These are phyloP conservation scores for Nemania diffusa DNA, from an alignment of 2,329 filamentous ascomycete species.

Conservation along the genomic window DNA sequence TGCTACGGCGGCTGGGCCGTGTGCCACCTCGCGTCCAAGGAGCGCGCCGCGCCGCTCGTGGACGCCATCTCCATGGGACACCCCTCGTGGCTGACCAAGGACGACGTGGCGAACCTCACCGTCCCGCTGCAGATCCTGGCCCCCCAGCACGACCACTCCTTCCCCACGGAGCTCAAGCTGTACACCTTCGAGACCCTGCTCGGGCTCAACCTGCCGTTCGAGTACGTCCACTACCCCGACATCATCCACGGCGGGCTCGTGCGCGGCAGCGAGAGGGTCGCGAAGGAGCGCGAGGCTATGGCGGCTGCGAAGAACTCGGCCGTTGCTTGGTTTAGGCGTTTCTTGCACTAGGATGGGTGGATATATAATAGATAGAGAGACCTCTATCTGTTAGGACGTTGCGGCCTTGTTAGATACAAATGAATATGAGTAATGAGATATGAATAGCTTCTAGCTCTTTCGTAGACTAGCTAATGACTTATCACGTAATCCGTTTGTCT, in stretches of 20 bases:
- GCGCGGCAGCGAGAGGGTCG: slow-evolving; percentile 54
- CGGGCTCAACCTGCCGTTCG: slow-evolving; percentile 53
- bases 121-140: slow-evolving; percentile 58
- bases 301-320: slow-evolving; percentile 59
- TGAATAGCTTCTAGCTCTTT: background rate
- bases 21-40: slow-evolving; percentile 53
- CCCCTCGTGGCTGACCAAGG: slow-evolving; percentile 53
- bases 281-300: slow-evolving; percentile 57
- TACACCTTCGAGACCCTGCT: slow-evolving; percentile 54
- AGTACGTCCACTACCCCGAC: slow-evolving; percentile 63
- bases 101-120: slow-evolving; percentile 56
- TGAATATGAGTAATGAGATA: background rate
- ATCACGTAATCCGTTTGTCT: background rate
- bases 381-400: background rate
- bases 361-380: background rate
- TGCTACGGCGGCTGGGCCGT: slow-evolving; percentile 61
- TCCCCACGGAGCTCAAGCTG: slow-evolving; percentile 58
- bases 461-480: background rate
- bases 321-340: slow-evolving; percentile 57
- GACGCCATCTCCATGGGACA: slow-evolving; percentile 57
- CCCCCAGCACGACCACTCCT: slow-evolving; percentile 55
- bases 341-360: slow-evolving; percentile 28
- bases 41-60: slow-evolving; percentile 51
- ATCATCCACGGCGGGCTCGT: slow-evolving; percentile 58
- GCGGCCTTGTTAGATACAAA: background rate